These are phyloP conservation scores for Pythium phragmiticola DNA, from an alignment of 352 stramenopile genomes.

Conservation along the genomic window DNA sequence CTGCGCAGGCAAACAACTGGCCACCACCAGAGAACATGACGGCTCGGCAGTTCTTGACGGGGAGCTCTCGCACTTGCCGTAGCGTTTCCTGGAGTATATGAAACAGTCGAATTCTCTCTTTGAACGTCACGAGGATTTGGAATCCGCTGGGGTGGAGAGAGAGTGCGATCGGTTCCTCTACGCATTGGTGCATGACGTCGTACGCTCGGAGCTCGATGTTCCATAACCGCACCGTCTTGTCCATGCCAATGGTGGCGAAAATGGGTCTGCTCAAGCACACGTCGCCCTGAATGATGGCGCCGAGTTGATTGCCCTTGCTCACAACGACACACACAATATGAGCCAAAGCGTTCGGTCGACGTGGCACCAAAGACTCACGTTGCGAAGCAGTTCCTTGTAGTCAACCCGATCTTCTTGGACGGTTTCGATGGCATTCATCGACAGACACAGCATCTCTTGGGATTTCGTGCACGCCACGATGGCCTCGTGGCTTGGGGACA, in stretches of 20 bases:
- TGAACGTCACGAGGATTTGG: constrained; percentile 71
- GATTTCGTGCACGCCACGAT: constrained; percentile 65
- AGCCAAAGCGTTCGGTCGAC: too few relatives aligned
- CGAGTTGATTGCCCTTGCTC: constrained; percentile 55
- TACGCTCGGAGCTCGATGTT: constrained; percentile 75
- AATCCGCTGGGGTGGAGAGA: constrained; percentile 72
- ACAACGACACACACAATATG: too few relatives aligned
- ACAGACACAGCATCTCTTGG: constrained; percentile 64
- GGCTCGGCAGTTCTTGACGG: constrained; percentile 63
- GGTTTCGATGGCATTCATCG: constrained; percentile 70
- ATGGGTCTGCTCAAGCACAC: constrained; percentile 82
- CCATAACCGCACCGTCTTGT: constrained; percentile 88
- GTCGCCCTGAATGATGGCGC: constrained; percentile 71
- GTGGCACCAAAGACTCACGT: constrained; percentile 32
- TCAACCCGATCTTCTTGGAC: constrained; percentile 75
- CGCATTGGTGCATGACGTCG: constrained; percentile 59
- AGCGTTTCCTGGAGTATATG: constrained; percentile 70
- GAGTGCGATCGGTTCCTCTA: constrained; percentile 62
- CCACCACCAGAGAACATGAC: constrained; percentile 67
- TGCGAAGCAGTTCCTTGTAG: constrained; percentile 54
- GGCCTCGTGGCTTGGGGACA: constrained; percentile 66
- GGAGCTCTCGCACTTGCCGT: constrained; percentile 57
- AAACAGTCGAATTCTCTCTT: constrained; percentile 74
- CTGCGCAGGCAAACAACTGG: constrained; percentile 72
- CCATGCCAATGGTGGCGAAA: constrained; percentile 73